phyloP scores from a whole-genome alignment of 306 rosid genomes.

The Begonia loranthoides region DNA sequence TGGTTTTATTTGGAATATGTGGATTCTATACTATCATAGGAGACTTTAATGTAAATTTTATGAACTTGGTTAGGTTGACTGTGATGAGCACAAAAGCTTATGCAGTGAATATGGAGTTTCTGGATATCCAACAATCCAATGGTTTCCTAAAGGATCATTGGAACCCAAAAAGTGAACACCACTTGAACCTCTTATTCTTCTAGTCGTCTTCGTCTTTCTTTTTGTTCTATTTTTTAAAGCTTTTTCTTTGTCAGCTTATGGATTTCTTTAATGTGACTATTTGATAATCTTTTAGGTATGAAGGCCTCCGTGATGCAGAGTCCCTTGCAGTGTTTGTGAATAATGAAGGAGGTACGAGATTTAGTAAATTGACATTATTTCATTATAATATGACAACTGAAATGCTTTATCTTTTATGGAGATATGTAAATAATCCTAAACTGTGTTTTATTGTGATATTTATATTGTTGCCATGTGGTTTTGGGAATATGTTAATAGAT shows the following conservation, averaged over 20 bases:
- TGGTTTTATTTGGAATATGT: too few species aligned
- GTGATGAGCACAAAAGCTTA: conserved; percentile 60
- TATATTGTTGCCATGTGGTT: not conserved
- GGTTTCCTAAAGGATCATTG: conserved; percentile 68
- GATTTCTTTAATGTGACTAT: not conserved
- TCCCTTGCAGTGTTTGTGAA: conserved; percentile 60
- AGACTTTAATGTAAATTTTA: too few species aligned
- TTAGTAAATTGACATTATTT: not conserved
- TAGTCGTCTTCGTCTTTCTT: conserved; percentile 15
- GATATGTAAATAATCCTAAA: too few species aligned
- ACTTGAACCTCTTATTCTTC: too few species aligned
- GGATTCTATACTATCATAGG: too few species aligned
- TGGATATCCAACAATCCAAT: conserved; percentile 64
- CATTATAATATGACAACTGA: too few species aligned
- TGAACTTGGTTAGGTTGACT: conserved; percentile 41
- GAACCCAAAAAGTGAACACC: conserved; percentile 37
- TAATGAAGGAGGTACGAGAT: conserved; percentile 41
- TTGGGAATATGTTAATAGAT: not conserved
- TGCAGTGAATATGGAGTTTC: conserved; percentile 62
- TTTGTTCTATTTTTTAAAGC: not conserved
- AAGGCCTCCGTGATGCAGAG: conserved; percentile 58
- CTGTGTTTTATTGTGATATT: too few species aligned
- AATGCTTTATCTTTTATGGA: too few species aligned
- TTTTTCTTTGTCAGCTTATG: not conserved
- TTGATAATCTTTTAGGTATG: conserved; percentile 28